Base-by-base conservation (phyloP, 2,329 filamentous ascomycete genomes). In the Cadophora sp. region DNA sequence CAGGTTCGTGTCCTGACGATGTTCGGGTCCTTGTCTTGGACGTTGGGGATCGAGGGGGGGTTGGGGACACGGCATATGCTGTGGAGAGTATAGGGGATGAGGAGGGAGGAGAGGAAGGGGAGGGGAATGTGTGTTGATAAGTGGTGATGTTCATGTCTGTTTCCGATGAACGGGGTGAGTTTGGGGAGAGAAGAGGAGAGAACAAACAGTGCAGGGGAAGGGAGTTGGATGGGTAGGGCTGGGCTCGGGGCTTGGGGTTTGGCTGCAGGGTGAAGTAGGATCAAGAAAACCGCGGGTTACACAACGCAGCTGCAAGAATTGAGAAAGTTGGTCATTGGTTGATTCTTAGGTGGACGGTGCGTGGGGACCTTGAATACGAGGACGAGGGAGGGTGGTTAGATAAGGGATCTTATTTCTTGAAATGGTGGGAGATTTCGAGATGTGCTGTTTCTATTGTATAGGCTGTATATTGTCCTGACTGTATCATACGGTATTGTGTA, bases 1-100 rank as follows among this genome's bases (percentile, higher is more conserved):
- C 55, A 58, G 18, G 33, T 18, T 20, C 20, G 8, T 4, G 11
- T 20, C 55, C 20, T 43, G 33, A 24, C 45, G 55, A 58, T 58
- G 55, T 9, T 27, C 13, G 55, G 13, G 20, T 41, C 55, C 20
- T 20, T 43, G 50, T 1, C 11, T 9, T 20, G 4, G 36, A 20
- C 13, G n/a, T 58, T 58, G 55, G 14, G 14, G 55, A 39, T 56
- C 53, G 53, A 43, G 55, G 20, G n/a, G 50, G 18, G 14, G 14
- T 48, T 20, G 4, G 9, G 45, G 45, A 4, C 5, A 16, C 5
- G 24, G 48, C 48, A 24, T 51, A 18, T 27, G 45, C 8, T 22
- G n/a, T 22, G 22, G 2, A 11, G 18, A 30, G 27, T 30, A 30
- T 22, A 22, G 45, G 11, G 45, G 2, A 48, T 4, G 18, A n/a